Base-by-base conservation (phyloP, 148 eudicot species). In the Chenopodium album region DNA sequence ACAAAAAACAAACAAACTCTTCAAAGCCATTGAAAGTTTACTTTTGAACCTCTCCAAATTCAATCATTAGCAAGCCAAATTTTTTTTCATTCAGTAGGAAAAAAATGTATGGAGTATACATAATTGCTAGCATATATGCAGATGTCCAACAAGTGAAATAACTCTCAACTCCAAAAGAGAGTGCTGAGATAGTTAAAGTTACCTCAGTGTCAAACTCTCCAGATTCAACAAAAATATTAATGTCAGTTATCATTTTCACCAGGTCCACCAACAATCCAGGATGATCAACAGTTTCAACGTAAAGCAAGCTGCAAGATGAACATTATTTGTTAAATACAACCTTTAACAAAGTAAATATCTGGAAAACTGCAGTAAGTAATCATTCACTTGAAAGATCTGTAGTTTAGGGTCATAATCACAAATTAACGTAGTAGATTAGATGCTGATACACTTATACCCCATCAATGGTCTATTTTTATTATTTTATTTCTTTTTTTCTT, bases 151-250 rank as follows among this genome's bases (percentile, higher is more conserved):
- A 66, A 66, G 14, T 1, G 17, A 48, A 17, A 16, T 46, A 46
- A 78, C 4, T 79, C 22, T 67, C 23, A 54, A 66, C 10, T 59
- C 11, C 48, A 73, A 82, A 73, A 74, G 37, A 5, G 56, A 56
- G 13, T 17, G 19, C 32, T 44, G 41, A 28, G 4, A 72, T 16
- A n/a, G 32, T 29, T 17, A 34, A 23, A 47, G 20, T 50, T 79
- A 95, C 98, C 97, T 93, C 97, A 26, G 98, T 95, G 87, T 95
- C 97, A 78, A 93, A 95, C 82, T 95, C 98, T 82, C 98, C 98
- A 32, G 98, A 93, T 90, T 90, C 89, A 83, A 93, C 97, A 60
- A 85, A 29, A 79, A 95, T 74, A 78, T 92, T 95, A 71, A 92
- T 90, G 84, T 95, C 98, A 20, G 92, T 84, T 64, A 93, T 85